Evolutionary conservation across 768 basidiomycete species (phyloP), one percentile per base, ranked within the genome.

Genomic region (Pluteus cervinus): DNA sequence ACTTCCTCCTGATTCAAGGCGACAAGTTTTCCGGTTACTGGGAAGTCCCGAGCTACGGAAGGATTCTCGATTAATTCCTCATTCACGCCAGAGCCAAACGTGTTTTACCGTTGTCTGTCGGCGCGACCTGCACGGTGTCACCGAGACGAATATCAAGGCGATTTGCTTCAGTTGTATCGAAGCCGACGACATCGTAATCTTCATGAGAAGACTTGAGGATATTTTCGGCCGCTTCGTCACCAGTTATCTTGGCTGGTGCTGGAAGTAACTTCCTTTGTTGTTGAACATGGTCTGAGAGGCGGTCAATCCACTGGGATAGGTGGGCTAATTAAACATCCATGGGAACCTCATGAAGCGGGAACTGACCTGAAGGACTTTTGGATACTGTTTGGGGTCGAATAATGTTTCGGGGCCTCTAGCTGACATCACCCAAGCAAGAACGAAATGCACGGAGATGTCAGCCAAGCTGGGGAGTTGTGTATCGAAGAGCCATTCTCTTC

Each of bases 401-500:
- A 76, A 47, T 7, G 54, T 47, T 25, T 58, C 49, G 14, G 63
- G 51, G 7, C 54, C 52, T 21, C 46, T 59, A 50, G 72, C 66
- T 9, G 33, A 29, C 21, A 54, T 55, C 22, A 63, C 49, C 76
- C 76, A 79, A 5, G 52, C 49, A 42, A 69, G 55, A 4, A 71
- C 48, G 44, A 75, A 73, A 42, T 77, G 67, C 6, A 71, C 59
- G 3, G 72, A 66, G 23, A 79, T 51, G 48, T 81, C 79, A 5
- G 67, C 71, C 16, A 76, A 53, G 28, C 70, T 63, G 7, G 77
- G 75, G 1, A 56, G 40, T 39, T 67, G 67, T 1, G 77, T 76
- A 43, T 76, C 64, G 40, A 79, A 68, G 7, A 78, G 57, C 75
- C 76, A 81, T 48, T 71, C 66, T 2, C 77, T 63, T 16, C 63